Evolutionary conservation across 176 grass and related monocot genomes (phyloP).

Genomic region (Tillandsia fasciculata): DNA sequence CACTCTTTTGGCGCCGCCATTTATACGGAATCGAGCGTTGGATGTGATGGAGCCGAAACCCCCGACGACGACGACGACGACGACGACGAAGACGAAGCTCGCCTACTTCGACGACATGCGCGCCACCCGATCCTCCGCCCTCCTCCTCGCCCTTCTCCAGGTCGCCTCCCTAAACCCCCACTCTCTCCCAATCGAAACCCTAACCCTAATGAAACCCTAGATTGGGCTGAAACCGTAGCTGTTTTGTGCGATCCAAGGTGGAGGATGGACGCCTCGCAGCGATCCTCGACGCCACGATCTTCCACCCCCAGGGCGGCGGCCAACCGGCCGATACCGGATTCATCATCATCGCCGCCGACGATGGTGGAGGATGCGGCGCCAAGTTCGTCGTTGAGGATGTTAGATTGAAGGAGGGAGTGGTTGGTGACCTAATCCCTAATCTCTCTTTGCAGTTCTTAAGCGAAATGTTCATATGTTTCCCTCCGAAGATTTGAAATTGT

Average conservation of each 20-base stretch:
- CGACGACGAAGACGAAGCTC: slow-evolving; percentile 50
- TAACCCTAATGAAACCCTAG: slow-evolving; percentile 1
- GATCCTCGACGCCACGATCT: slow-evolving; percentile 62
- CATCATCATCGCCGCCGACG: slow-evolving; percentile 12
- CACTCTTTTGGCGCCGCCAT: too few species aligned
- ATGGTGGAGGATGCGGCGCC: slow-evolving; percentile 1
- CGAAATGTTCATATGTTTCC: too few species aligned
- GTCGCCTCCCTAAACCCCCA: slow-evolving; percentile 11
- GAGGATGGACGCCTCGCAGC: slow-evolving; percentile 45
- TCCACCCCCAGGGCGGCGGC: slow-evolving; percentile 88
- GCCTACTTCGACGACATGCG: slow-evolving; percentile 80
- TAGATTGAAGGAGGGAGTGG: slow-evolving; percentile 62
- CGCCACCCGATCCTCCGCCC: slow-evolving; percentile 38
- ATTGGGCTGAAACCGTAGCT: too few species aligned
- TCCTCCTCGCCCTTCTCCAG: slow-evolving; percentile 35
- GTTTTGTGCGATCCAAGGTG: slow-evolving; percentile 29
- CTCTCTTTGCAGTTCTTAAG: not conserved
- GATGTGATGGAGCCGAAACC: slow-evolving; percentile 16
- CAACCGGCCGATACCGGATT: slow-evolving; percentile 63
- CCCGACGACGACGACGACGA: slow-evolving; percentile 38
- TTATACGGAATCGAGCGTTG: too few species aligned
- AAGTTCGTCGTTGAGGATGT: slow-evolving; percentile 80
- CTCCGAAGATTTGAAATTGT: too few species aligned
- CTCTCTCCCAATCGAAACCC: not conserved
- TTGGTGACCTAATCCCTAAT: slow-evolving; percentile 18